Evolutionary conservation across 2,329 filamentous ascomycete species (phyloP).

Genomic region (Trichophyton equinum): DNA sequence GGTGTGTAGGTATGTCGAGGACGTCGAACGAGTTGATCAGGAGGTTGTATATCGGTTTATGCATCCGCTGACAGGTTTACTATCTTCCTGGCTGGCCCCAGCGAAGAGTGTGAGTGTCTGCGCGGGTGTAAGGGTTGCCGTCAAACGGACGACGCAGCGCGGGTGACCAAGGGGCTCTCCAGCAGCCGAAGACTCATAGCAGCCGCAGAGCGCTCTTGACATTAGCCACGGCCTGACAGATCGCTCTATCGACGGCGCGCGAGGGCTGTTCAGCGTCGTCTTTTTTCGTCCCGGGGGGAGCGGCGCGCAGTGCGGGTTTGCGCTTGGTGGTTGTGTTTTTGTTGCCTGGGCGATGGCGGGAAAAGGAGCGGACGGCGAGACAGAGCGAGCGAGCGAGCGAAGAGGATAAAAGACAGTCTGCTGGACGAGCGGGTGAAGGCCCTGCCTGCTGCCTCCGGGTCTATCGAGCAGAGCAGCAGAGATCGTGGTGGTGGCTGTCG

Average conservation of each 20-base stretch:
- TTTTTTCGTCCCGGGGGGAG: neutral
- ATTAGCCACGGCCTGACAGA: neutral
- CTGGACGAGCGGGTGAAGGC: neutral
- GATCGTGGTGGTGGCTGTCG: neutral
- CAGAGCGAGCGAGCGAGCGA: neutral
- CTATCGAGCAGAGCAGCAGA: neutral
- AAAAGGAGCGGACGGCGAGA: neutral
- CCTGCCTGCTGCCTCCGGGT: neutral
- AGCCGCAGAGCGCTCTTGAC: neutral
- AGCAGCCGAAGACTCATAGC: neutral
- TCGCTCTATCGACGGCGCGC: neutral
- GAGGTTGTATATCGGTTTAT: neutral
- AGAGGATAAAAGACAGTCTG: neutral
- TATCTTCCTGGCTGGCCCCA: too few species aligned
- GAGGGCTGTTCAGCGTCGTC: neutral
- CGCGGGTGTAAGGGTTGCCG: neutral
- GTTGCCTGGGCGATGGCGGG: neutral
- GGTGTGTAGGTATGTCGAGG: neutral
- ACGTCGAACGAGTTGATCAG: neutral
- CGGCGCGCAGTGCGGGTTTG: neutral
- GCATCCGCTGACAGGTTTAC: neutral
- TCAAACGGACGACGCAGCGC: conserved; percentile 1
- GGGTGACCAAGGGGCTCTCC: neutral
- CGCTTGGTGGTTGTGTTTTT: neutral
- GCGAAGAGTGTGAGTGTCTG: too few species aligned